phyloP scores from a whole-genome alignment of 2,329 filamentous ascomycete species.

The Colletotrichum echinochloae region DNA sequence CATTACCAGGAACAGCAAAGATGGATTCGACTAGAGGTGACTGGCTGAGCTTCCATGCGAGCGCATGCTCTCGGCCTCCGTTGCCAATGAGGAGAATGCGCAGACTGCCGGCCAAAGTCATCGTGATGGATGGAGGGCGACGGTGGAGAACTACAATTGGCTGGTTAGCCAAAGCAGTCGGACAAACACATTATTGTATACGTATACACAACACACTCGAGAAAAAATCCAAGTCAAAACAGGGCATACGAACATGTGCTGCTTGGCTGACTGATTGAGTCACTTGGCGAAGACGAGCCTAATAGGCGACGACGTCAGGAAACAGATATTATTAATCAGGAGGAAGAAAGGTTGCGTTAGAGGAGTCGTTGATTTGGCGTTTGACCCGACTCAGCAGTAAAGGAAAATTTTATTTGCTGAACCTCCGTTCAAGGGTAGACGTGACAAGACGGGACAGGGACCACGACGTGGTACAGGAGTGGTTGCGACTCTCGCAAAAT shows the following conservation, averaged over 20 bases:
- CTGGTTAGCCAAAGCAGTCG: not conserved
- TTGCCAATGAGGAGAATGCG: slow-evolving; percentile 76
- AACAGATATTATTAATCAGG: not conserved
- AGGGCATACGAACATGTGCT: not conserved
- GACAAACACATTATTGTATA: not conserved
- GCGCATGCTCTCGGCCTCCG: slow-evolving; percentile 80
- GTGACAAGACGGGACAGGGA: not conserved
- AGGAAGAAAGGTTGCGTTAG: not conserved
- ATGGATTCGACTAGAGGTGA: slow-evolving; percentile 73
- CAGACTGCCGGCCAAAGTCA: slow-evolving; percentile 28
- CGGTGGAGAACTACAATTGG: not conserved
- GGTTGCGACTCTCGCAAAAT: slow-evolving; percentile 25
- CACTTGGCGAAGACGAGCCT: not conserved
- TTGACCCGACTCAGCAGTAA: not conserved
- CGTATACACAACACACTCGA: not conserved
- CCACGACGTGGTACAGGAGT: not conserved
- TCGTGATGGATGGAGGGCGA: slow-evolving; percentile 9
- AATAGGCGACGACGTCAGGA: not conserved
- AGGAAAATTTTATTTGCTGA: slow-evolving; percentile 26
- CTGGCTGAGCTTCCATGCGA: slow-evolving; percentile 80
- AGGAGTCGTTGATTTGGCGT: not conserved
- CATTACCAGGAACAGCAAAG: slow-evolving; percentile 70
- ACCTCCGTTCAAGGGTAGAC: slow-evolving; percentile 16
- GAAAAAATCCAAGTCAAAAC: not conserved
- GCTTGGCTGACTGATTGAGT: not conserved